Conservation (phyloP, 2,329 filamentous ascomycete species). For the Colletotrichum neosansevieriae region DNA sequence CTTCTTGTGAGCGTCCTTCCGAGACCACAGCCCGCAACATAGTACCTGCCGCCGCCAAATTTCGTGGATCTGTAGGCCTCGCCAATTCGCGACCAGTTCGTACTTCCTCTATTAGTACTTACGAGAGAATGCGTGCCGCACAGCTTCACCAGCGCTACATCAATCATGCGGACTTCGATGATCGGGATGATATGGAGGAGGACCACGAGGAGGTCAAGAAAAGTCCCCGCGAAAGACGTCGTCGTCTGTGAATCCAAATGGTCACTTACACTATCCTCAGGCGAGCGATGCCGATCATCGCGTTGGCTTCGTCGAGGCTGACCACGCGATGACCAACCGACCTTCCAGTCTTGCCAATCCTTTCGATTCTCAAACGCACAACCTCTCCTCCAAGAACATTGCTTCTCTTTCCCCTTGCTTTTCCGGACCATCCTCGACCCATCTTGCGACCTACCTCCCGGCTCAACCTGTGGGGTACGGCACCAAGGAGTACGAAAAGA, state of each 20-base stretch:
- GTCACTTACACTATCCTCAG: neutral
- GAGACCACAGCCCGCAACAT: too few species aligned
- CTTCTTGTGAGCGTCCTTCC: neutral
- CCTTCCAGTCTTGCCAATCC: too few species aligned
- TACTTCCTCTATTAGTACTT: constrained; percentile 28
- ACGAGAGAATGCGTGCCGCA: constrained; percentile 30
- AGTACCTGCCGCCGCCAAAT: too few species aligned
- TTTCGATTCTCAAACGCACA: neutral
- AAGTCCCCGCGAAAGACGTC: neutral
- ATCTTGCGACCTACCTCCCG: too few species aligned
- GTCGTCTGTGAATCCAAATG: neutral
- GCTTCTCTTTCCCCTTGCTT: too few species aligned
- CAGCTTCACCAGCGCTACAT: neutral
- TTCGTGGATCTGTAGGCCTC: constrained; percentile 7
- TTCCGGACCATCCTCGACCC: too few species aligned
- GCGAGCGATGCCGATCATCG: neutral
- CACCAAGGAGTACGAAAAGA: too few species aligned
- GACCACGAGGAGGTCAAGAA: neutral
- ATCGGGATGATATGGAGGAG: neutral
- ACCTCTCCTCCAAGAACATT: neutral
- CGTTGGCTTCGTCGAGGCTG: too few species aligned
- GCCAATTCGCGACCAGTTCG: constrained; percentile 36
- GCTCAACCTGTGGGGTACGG: too few species aligned
- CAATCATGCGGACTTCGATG: neutral
- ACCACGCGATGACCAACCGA: neutral